These are phyloP conservation scores for Dysphania ambrosioides DNA, from an alignment of 148 eudicot species.

Conservation along the genomic window DNA sequence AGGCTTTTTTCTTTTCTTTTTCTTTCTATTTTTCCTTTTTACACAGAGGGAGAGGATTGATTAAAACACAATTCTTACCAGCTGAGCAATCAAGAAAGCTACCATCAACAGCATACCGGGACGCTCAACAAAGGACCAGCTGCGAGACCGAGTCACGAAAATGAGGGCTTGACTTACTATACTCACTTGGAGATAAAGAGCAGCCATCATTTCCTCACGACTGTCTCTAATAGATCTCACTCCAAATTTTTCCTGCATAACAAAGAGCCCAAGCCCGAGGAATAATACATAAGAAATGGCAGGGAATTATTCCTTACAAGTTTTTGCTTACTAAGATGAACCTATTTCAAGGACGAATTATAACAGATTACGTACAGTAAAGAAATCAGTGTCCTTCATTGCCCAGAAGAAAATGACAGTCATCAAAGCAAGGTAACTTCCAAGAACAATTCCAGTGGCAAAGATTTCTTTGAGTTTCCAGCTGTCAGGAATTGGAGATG, in stretches of 20 bases:
- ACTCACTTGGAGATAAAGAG: constrained; percentile 92
- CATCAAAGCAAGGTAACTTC: constrained; percentile 85
- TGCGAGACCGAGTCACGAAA: constrained; percentile 88
- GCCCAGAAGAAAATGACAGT: constrained; percentile 90
- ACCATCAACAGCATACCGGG: constrained; percentile 63
- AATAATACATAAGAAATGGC: neutral
- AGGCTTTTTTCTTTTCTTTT: neutral
- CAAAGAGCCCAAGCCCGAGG: neutral
- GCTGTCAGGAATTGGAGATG: constrained; percentile 96
- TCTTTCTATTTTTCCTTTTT: neutral
- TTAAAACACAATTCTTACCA: constrained; percentile 45
- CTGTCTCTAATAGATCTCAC: constrained; percentile 43
- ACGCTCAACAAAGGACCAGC: constrained; percentile 84
- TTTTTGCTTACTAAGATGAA: neutral
- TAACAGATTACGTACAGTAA: constrained; percentile 46
- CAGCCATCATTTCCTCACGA: constrained; percentile 72
- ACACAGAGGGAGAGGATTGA: neutral
- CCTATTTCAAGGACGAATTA: neutral
- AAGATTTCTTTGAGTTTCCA: constrained; percentile 94
- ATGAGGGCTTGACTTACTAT: constrained; percentile 91
- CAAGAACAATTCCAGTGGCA: constrained; percentile 87
- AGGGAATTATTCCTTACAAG: neutral
- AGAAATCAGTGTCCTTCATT: constrained; percentile 69
- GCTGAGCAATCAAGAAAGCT: constrained; percentile 78
- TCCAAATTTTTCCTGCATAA: constrained; percentile 56